Conservation (phyloP, 768 basidiomycete genomes). For the Mycena pura region DNA sequence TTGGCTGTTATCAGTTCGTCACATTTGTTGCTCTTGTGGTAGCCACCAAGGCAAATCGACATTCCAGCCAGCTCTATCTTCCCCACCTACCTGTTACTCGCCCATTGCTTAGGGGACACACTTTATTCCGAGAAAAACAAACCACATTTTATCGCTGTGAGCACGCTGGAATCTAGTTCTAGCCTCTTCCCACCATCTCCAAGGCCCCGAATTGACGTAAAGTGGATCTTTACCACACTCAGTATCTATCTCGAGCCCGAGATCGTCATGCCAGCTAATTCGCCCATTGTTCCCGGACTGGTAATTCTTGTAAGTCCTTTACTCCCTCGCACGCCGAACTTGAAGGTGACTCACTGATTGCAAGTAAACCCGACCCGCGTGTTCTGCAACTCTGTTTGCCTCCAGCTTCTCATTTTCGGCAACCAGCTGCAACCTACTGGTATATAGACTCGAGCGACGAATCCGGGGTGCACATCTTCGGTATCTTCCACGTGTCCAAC, state of each 20-base stretch:
- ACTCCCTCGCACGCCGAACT: not conserved
- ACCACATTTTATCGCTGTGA: too few species aligned
- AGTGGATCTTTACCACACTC: not conserved
- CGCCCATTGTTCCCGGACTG: conserved; percentile 12
- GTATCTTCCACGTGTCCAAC: too few species aligned
- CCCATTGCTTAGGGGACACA: too few species aligned
- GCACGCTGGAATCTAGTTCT: not conserved
- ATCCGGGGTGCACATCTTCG: too few species aligned
- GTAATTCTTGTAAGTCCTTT: conserved; percentile 7
- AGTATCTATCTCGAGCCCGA: not conserved
- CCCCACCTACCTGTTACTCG: too few species aligned
- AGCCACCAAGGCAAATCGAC: not conserved
- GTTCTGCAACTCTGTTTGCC: not conserved
- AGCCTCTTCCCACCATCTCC: conserved; percentile 6
- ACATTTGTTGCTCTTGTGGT: not conserved
- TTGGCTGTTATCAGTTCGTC: not conserved
- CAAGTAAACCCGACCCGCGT: not conserved
- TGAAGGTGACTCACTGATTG: too few species aligned
- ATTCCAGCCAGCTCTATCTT: too few species aligned
- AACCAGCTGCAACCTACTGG: too few species aligned
- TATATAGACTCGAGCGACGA: too few species aligned
- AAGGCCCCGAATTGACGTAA: not conserved
- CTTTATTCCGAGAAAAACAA: too few species aligned
- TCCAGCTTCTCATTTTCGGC: too few species aligned
- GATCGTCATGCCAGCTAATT: not conserved